Evolutionary conservation across 192 early-diverging fungal genomes (phyloP), one percentile per base, ranked within the genome.

Genomic region (Backusella mclennaniae): DNA sequence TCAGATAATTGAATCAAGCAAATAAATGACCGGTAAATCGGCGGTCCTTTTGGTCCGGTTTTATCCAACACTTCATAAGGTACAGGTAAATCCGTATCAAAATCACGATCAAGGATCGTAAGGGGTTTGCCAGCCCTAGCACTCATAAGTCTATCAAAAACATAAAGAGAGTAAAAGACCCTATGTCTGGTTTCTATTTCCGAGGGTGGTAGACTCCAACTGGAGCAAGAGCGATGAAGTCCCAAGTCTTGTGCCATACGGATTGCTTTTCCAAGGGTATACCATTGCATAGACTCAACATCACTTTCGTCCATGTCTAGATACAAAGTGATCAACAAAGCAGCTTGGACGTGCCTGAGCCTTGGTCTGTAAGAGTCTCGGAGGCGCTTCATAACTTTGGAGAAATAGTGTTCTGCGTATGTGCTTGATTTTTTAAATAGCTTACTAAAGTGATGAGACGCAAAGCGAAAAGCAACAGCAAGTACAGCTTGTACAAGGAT

Each of bases 201-300:
- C 9, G 82, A 72, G 15, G 79, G 70, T 6, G 87, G 86, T 8
- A 87, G 52, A 38, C 85, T 77, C 88, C 88, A 89, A 33, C 82
- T 77, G 0, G 84, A 82, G 21, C 82, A 85, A 39, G 84, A 88
- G 35, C 88, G 87, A 76, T 89, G 88, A 56, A 89, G 76, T 0
- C 88, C 88, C 35, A 89, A 44, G 66, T 89, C 88, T 75, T 89
- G 88, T 15, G 88, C 85, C 88, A 89, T 89, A 38, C 88, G 79
- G 15, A 82, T 85, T 0, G 86, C 85, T 73, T 79, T 87, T 29
- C 88, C 88, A 8, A 67, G 72, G 69, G 67, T 72, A 39, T 76
- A 76, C 81, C 81, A 82, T 52, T 82, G 81, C 8, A 76, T 38
- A 15, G 70, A 76, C 5, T 82, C 81, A 8, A 69, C 75, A 59